Evolutionary conservation across 306 rosid genomes (phyloP).

Genomic region (Cicer yamashitae): DNA sequence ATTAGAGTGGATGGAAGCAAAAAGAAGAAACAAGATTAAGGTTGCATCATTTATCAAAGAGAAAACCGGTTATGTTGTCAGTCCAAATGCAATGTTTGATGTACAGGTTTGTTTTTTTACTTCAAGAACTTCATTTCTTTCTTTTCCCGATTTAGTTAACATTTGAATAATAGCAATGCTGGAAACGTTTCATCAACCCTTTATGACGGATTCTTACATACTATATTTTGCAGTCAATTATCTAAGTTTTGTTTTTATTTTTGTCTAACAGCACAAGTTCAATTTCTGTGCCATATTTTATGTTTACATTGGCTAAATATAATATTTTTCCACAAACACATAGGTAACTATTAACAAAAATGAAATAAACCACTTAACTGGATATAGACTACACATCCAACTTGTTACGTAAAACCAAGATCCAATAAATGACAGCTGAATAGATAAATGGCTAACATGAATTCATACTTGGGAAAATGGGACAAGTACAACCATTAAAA

Average conservation of each 20-base stretch:
- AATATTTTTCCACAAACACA: no score
- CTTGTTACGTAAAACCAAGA: not conserved
- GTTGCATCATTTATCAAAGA: constrained; percentile 77
- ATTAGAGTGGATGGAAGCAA: constrained; percentile 78
- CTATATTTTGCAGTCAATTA: no score
- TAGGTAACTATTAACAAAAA: no score
- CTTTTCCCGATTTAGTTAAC: constrained; percentile 19
- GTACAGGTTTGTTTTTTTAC: constrained; percentile 68
- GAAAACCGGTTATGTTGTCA: constrained; percentile 85
- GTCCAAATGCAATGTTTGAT: constrained; percentile 89
- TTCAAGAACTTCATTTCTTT: constrained; percentile 33
- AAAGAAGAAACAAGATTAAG: constrained; percentile 79
- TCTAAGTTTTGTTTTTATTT: no score
- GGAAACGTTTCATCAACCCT: not conserved
- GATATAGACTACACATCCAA: not conserved
- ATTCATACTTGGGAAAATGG: constrained; percentile 7
- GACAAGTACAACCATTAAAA: constrained; percentile 3
- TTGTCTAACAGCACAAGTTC: no score
- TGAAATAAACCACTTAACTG: no score
- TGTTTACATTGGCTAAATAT: no score
- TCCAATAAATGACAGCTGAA: not conserved
- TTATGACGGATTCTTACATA: no score
- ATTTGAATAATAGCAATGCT: not conserved
- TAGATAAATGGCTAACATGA: not conserved
- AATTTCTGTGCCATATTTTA: no score